Evolutionary conservation across 305 asterid genomes (phyloP), one percentile per base, ranked within the genome.

Genomic region (Plantago rigida): DNA sequence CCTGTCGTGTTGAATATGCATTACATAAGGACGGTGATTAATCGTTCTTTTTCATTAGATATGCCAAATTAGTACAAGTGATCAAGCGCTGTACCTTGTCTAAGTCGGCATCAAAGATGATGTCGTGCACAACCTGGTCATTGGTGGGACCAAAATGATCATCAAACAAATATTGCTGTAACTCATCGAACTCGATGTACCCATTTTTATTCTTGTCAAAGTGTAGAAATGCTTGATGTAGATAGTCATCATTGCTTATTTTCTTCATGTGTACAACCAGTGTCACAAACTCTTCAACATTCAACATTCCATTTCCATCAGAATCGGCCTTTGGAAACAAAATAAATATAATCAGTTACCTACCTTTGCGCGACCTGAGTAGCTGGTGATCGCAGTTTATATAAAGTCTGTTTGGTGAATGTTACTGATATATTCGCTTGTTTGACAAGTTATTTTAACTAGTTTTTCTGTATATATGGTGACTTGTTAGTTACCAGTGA

Each of bases 201-300:
- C 97, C 97, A 62, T 74, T 87, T 29, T 65, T 51, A 51, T 89
- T 75, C 71, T 83, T 87, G 73, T 89, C 97, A 49, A 89, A 89
- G 45, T 70, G 71, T 45, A 59, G 55, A 56, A 89, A 89, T 9
- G 96, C 97, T 64, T 77, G 76, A 7, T 69, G 68, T 12, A 89
- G 70, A 62, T 80, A 82, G 46, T 89, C 96, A 12, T 85, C 97
- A 36, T 64, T 80, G 65, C 84, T 80, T 36, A 89, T 67, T 59
- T 68, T 79, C 67, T 82, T 84, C 14, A 89, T 53, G 69, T 89
- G 97, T n/a, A 89, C 95, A 1, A 94, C 88, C 62, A 87, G 51
- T 17, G 94, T 76, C 61, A 82, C 77, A 73, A 89, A 89, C 68
- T 89, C 97, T 0, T 87, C 93, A 41, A 86, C 79, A 19, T 75